Evolutionary conservation across 345 rosid species (phyloP).

Genomic region (Orychophragmus violaceus): DNA sequence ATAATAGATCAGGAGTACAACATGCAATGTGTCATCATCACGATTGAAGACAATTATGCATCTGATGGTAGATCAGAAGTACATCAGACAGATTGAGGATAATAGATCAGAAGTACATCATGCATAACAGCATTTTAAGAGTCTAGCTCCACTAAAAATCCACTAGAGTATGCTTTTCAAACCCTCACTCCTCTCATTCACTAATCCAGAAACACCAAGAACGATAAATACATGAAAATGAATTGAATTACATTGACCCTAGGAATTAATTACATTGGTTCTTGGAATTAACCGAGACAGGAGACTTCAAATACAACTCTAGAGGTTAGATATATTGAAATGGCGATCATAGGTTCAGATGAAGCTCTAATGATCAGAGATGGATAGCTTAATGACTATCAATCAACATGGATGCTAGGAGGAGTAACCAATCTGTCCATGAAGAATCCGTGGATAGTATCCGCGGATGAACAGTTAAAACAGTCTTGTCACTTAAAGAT

Average conservation of each 20-base stretch:
- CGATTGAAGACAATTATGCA: neutral
- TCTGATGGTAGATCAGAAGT: constrained; percentile 38
- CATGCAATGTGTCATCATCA: neutral
- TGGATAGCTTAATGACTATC: too few species aligned
- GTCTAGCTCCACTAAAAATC: constrained; percentile 26
- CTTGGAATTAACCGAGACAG: neutral
- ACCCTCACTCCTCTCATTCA: constrained; percentile 19
- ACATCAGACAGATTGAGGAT: constrained; percentile 34
- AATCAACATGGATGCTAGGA: too few species aligned
- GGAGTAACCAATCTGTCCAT: too few species aligned
- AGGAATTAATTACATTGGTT: too few species aligned
- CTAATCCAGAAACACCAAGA: neutral
- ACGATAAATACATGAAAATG: neutral
- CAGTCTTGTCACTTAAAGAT: too few species aligned
- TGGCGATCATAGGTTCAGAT: too few species aligned
- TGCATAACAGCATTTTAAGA: constrained; percentile 28
- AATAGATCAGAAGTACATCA: too few species aligned
- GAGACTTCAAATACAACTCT: too few species aligned
- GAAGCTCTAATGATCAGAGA: too few species aligned
- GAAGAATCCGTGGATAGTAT: too few species aligned
- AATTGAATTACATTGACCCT: neutral
- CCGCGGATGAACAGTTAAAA: too few species aligned
- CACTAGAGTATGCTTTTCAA: constrained; percentile 36
- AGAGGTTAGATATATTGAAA: too few species aligned
- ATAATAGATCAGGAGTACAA: constrained; percentile 38